Evolutionary conservation across 306 rosid species (phyloP), one percentile per base, ranked within the genome.

Genomic region (Trifolium fragiferum): DNA sequence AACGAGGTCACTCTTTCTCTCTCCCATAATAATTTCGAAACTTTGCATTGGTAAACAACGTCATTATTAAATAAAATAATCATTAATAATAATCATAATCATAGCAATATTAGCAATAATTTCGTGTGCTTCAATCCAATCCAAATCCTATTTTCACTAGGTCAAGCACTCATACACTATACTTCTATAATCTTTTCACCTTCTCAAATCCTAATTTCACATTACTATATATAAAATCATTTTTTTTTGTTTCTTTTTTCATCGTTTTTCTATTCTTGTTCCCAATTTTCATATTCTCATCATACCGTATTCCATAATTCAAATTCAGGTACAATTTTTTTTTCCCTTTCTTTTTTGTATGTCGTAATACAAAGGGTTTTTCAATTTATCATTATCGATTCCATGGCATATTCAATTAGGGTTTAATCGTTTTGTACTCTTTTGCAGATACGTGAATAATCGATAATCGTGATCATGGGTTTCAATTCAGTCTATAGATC

Each of bases 401-500:
- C 62, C 6, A 9, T 19, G 55, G 38, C 74, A n/a, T 74, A 25
- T 49, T 55, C 30, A 9, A 64, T 85, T 80, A 51, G 84, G 84
- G 71, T 58, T 76, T 30, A 10, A 55, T 68, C 21, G 59, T n/a
- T 58, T 68, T 66, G 0, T 76, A 37, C 50, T 64, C 1, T 11
- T 67, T 81, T 63, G 86, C 87, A 85, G 90, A 60, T 76, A 67
- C 61, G 49, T 68, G 12, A 37, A 35, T 37, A 7, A 15, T 43
- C 54, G 51, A 35, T 37, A 7, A 15, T 43, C 54, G 51, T 60
- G 61, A 77, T 72, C 65, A 90, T 92, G 97, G 93, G 96, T 66
- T 85, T 83, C 83, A 85, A 83, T 57, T 78, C 86, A 5, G 96
- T 92, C 40, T 89, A 78, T 66, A 62, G 46, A 19, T 57, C 84